Conservation (phyloP, 2,329 filamentous ascomycete genomes). For the Tolypocladium paradoxum region DNA sequence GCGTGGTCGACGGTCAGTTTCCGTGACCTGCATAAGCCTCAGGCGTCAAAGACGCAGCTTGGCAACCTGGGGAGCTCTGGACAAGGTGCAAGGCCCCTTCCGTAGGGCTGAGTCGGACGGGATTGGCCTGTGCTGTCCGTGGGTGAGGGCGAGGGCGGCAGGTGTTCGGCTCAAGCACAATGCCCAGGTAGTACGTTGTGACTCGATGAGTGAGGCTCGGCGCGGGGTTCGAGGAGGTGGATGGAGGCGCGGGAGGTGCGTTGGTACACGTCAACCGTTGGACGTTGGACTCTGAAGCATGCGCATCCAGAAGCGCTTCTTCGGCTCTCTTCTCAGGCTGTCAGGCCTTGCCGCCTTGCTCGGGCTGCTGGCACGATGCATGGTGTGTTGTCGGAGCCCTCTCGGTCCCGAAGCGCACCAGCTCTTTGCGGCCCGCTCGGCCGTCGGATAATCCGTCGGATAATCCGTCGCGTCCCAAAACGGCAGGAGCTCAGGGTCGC, state of each 20-base stretch:
- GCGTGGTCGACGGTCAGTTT: neutral
- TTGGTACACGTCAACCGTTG: neutral
- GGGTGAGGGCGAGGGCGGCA: neutral
- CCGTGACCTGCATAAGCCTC: neutral
- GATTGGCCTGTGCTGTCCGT: neutral
- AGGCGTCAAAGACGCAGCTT: neutral
- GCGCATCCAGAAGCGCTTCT: neutral
- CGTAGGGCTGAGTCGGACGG: neutral
- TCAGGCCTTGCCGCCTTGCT: no score
- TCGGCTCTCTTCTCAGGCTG: neutral
- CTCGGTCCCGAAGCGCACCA: conserved; percentile 4
- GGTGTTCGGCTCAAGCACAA: neutral
- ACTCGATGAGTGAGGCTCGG: neutral
- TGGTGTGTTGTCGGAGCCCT: conserved; percentile 3
- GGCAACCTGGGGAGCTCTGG: no score
- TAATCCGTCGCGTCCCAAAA: neutral
- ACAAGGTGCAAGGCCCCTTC: neutral
- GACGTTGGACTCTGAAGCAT: neutral
- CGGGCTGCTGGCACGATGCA: no score
- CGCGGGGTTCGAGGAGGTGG: neutral
- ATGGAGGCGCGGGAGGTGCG: no score
- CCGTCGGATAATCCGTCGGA: neutral
- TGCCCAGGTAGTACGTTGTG: neutral
- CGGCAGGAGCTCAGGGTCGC: neutral
- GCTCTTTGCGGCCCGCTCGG: neutral